A percentile compares a stretch with the other conserved stretches of the same genome.
phyloP scores from a whole-genome alignment of 768 basidiomycete genomes.

The Crassisporium funariophilum region DNA sequence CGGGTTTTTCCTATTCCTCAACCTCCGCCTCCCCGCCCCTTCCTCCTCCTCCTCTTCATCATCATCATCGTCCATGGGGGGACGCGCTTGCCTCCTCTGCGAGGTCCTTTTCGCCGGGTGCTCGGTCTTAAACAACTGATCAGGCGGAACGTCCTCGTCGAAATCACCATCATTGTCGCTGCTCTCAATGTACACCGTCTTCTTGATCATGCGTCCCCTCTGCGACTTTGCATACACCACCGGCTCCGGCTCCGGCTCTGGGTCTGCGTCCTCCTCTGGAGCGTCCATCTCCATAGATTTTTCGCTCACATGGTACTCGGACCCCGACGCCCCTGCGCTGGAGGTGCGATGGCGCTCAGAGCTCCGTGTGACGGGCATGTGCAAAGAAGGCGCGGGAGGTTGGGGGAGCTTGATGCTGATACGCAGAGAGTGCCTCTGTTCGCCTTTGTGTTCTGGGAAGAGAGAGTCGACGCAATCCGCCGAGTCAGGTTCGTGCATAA shows the following conservation, averaged over 20 bases:
- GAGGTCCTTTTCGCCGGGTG: conserved; percentile 21
- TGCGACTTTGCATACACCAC: conserved; percentile 28
- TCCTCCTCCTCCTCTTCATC: conserved; percentile 31
- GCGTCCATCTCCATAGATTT: conserved; percentile 39
- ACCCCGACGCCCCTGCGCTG: conserved; percentile 42
- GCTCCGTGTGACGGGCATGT: no score
- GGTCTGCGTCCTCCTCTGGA: conserved; percentile 24
- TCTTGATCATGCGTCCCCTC: conserved; percentile 44
- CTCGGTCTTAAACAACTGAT: conserved; percentile 33
- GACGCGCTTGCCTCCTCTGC: conserved; percentile 9
- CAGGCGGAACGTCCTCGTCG: conserved; percentile 16
- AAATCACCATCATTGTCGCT: conserved; percentile 43
- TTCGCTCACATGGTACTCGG: conserved; percentile 53
- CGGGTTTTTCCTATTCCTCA: conserved; percentile 12
- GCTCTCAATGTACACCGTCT: conserved; percentile 45
- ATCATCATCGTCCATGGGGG: conserved; percentile 19
- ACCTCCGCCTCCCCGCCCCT: conserved; percentile 3
- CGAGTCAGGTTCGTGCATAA: conserved; percentile 19
- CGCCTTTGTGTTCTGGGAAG: conserved; percentile 5
- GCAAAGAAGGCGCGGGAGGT: conserved; percentile 24
- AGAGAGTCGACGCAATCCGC: conserved; percentile 25
- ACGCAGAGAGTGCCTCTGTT: no score
- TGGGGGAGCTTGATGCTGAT: conserved; percentile 32
- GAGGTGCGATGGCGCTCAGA: conserved; percentile 33
- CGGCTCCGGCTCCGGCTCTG: conserved; percentile 31